A percentile compares a stretch with the other conserved stretches of the same genome.
These are phyloP conservation scores for Forsythia viridissima DNA, from an alignment of 257 asterid genomes.

Conservation along the genomic window DNA sequence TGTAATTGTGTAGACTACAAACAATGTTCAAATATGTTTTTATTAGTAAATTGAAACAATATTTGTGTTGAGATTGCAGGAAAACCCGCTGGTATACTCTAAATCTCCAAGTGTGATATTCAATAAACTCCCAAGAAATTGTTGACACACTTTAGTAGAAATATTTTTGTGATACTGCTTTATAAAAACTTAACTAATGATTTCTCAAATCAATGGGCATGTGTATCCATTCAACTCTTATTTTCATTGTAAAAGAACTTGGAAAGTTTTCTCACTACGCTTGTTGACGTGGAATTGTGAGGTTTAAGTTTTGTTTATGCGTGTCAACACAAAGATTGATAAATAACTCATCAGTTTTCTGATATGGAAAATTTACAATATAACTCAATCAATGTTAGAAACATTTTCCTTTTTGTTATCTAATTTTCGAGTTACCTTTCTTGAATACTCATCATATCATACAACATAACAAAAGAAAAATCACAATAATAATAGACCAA, in stretches of 20 bases:
- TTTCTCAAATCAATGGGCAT: background rate
- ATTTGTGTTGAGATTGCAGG: slow-evolving; percentile 68
- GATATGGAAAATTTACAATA: too few relatives aligned
- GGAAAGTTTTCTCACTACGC: background rate
- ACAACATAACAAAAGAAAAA: background rate
- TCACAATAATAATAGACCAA: too few relatives aligned
- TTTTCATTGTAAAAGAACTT: slow-evolving; percentile 1
- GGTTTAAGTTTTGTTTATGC: background rate
- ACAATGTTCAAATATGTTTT: too few relatives aligned
- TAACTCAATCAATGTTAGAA: too few relatives aligned
- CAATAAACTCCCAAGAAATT: background rate
- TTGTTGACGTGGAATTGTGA: background rate
- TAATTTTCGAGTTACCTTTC: too few relatives aligned
- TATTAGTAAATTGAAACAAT: too few relatives aligned
- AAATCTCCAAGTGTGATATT: background rate
- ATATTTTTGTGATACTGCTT: background rate
- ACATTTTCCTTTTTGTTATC: too few relatives aligned
- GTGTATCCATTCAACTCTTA: background rate
- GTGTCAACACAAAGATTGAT: background rate
- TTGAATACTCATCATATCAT: too few relatives aligned
- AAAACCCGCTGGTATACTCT: slow-evolving; percentile 68
- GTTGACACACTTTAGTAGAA: background rate
- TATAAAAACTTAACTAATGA: too few relatives aligned
- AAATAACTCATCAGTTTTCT: too few relatives aligned
- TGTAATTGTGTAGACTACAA: too few relatives aligned